These are phyloP conservation scores for Candida sanyiensis DNA, from an alignment of 805 yeast species.

Conservation along the genomic window DNA sequence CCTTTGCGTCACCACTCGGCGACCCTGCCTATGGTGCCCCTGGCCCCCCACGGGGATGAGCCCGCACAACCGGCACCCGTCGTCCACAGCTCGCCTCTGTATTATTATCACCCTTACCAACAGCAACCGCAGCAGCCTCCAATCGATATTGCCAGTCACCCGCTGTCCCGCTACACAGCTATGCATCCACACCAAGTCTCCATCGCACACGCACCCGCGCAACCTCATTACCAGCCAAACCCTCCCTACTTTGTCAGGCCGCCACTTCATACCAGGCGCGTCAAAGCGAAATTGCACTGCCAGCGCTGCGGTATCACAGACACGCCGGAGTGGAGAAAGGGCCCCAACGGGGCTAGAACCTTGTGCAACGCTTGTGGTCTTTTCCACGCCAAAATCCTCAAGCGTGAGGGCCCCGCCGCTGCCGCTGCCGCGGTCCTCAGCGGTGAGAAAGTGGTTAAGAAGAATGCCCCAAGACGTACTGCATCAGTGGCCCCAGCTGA, in stretches of 20 bases:
- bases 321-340: constrained; percentile 83
- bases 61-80: too few relatives aligned
- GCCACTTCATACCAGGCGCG: constrained; percentile 3
- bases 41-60: too few relatives aligned
- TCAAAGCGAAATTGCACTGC: constrained; percentile 23
- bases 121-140: too few relatives aligned
- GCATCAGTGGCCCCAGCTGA: neutral
- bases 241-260: neutral
- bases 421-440: constrained; percentile 22
- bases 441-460: constrained; percentile 9
- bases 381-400: constrained; percentile 61
- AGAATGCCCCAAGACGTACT: constrained; percentile 7
- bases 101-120: too few relatives aligned
- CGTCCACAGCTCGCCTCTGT: too few relatives aligned
- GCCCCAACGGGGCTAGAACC: constrained; percentile 72
- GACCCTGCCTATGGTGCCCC: too few relatives aligned
- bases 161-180: too few relatives aligned
- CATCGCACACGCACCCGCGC: too few relatives aligned
- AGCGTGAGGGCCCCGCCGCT: constrained; percentile 31
- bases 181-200: too few relatives aligned
- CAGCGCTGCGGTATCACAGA: constrained; percentile 47
- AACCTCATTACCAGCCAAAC: neutral
- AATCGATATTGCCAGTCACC: too few relatives aligned
- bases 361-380: constrained; percentile 83
- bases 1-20: too few relatives aligned